These are phyloP conservation scores for Ophiostoma montium DNA, from an alignment of 2,329 filamentous ascomycete species.

Conservation along the genomic window DNA sequence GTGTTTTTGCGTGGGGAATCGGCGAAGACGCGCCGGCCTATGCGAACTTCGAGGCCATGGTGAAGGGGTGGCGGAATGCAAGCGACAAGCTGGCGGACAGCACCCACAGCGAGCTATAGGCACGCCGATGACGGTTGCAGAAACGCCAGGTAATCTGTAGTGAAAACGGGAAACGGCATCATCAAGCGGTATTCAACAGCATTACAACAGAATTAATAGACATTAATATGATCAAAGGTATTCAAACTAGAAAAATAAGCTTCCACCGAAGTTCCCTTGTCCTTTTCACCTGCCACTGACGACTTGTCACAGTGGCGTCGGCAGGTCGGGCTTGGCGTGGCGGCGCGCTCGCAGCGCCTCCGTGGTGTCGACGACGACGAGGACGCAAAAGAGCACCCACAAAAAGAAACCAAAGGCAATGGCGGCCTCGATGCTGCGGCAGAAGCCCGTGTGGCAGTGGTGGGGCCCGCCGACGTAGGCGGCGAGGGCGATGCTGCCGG, in stretches of 20 bases:
- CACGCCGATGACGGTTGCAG: background rate
- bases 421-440: slow-evolving; percentile 47
- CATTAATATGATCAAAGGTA: too few species aligned
- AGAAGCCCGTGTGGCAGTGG: slow-evolving; percentile 39
- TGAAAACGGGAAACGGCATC: background rate
- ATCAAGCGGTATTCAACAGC: too few species aligned
- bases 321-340: slow-evolving; percentile 15
- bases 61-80: slow-evolving; percentile 14
- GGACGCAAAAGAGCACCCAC: slow-evolving; percentile 37
- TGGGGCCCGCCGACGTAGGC: slow-evolving; percentile 43
- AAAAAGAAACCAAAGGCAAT: slow-evolving; percentile 53
- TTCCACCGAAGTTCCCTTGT: too few species aligned
- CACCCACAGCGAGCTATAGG: slow-evolving; percentile 16
- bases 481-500: slow-evolving; percentile 66
- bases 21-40: slow-evolving; percentile 47
- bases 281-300: too few species aligned
- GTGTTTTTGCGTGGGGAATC: slow-evolving; percentile 63
- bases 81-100: background rate
- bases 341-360: slow-evolving; percentile 29
- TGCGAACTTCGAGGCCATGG: slow-evolving; percentile 24
- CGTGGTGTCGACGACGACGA: slow-evolving; percentile 33
- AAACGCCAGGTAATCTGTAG: background rate
- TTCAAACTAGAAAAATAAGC: too few species aligned
- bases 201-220: too few species aligned
- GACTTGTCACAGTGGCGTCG: too few species aligned